Evolutionary conservation across 2,329 filamentous ascomycete genomes (phyloP), one percentile per base, ranked within the genome.

Genomic region (Exophiala viscosa): DNA sequence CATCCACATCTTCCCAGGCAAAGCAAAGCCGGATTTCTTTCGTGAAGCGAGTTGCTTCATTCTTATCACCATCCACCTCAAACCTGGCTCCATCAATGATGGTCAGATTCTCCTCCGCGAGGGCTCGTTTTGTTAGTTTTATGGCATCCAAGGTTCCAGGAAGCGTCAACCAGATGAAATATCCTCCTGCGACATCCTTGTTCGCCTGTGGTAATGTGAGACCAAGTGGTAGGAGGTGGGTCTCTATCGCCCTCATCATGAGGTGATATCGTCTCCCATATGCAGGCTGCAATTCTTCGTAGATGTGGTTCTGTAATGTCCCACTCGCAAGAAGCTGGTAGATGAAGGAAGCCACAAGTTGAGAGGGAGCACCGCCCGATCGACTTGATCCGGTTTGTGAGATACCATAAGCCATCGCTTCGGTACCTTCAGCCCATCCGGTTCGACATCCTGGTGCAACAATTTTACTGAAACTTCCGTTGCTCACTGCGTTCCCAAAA

Each of bases 401-500:
- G n/a, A 85, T 68, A 10, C 78, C 81, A 63, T 76, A 77, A 3
- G 78, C 77, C 51, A 88, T 70, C 61, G 80, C 83, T 47, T 77
- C 73, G 5, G 83, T 85, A 0, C 80, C 86, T 67, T 96, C 90
- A 1, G 84, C 81, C 91, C 91, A 97, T n/a, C 92, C 92, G 0
- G 88, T 91, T 10, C 92, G 79, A 45, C 87, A 71, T 0, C 92
- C 93, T 0, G 92, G 90, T 0, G 83, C 90, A 23, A 84, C 79
- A 34, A 97, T 83, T 69, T 99, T 99, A 67, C 84, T 89, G 69
- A 97, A 97, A 5, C 86, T 90, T 17, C 88, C 90, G 67, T 97
- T 97, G 63, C 87, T 91, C 33, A 91, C 76, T 8, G 83, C 80
- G 67, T 97, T 85, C 9, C 92, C 90, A 66, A 92, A 96, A 39